Conservation (phyloP, 2,329 filamentous ascomycete genomes). For the Verticillium tricorpus region DNA sequence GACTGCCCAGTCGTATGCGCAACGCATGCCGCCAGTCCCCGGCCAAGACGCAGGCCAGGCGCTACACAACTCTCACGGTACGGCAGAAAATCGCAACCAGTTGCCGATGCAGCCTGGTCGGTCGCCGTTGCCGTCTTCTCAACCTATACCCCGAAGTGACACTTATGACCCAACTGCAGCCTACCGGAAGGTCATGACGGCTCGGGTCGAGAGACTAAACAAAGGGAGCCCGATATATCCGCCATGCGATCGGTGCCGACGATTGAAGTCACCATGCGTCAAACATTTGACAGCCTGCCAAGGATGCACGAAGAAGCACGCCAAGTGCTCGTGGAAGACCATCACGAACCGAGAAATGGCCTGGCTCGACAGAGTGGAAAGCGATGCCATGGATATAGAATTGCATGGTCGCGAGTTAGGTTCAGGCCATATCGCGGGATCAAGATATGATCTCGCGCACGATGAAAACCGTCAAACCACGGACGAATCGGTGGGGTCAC, state of each 20-base stretch:
- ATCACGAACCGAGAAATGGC: slow-evolving; percentile 66
- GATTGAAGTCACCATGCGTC: slow-evolving; percentile 74
- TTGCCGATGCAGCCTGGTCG: slow-evolving; percentile 17
- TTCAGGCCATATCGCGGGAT: slow-evolving; percentile 12
- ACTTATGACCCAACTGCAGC: slow-evolving; percentile 21
- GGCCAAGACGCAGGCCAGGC: slow-evolving; percentile 15
- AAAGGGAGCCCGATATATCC: slow-evolving; percentile 74
- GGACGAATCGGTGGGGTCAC: background rate
- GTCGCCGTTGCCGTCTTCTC: slow-evolving; percentile 20
- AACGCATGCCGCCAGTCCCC: slow-evolving; percentile 8
- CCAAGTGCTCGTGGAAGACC: slow-evolving; percentile 80
- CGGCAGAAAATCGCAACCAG: slow-evolving; percentile 17
- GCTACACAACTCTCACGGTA: slow-evolving; percentile 20
- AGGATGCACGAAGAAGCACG: slow-evolving; percentile 86
- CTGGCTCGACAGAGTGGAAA: slow-evolving; percentile 25
- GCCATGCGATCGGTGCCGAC: slow-evolving; percentile 77
- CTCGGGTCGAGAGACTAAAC: slow-evolving; percentile 69
- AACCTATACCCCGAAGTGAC: slow-evolving; percentile 21
- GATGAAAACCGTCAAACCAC: slow-evolving; percentile 3
- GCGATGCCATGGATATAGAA: slow-evolving; percentile 22
- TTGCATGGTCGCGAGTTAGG: slow-evolving; percentile 19
- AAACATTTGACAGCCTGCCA: slow-evolving; percentile 84
- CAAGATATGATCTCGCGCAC: slow-evolving; percentile 11
- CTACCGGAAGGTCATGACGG: slow-evolving; percentile 57
- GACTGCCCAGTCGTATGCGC: slow-evolving; percentile 15